Evolutionary conservation across 495 filamentous ascomycete genomes (phyloP).

Genomic region (Xylaria flabelliformis): DNA sequence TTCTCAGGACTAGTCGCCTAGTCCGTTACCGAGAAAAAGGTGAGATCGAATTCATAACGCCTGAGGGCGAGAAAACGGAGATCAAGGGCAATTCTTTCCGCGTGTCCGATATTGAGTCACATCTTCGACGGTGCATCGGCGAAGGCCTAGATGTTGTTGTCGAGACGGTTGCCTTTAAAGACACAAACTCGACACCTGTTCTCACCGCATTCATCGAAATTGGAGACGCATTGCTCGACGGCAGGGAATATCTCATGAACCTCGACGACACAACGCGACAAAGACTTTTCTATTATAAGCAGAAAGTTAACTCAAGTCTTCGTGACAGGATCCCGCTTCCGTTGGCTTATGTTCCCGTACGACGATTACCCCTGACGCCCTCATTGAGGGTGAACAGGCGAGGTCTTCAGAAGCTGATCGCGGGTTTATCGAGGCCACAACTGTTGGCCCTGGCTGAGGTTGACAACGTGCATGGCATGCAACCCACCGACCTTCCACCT

Average conservation of each 20-base stretch:
- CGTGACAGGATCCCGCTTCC: constrained; percentile 47
- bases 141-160: constrained; percentile 52
- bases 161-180: constrained; percentile 52
- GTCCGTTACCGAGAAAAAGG: constrained; percentile 53
- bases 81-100: constrained; percentile 43
- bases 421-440: constrained; percentile 46
- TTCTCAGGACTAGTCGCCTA: constrained; percentile 52
- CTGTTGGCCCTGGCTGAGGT: constrained; percentile 44
- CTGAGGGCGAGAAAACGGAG: constrained; percentile 39
- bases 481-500: constrained; percentile 46
- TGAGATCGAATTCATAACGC: constrained; percentile 52
- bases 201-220: constrained; percentile 55
- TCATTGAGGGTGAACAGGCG: constrained; percentile 51
- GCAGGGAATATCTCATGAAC: constrained; percentile 40
- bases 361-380: constrained; percentile 49
- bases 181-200: constrained; percentile 41
- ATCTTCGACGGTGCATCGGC: constrained; percentile 53
- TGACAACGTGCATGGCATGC: constrained; percentile 43
- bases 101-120: constrained; percentile 50
- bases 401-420: constrained; percentile 49
- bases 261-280: constrained; percentile 44
- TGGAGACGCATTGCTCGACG: constrained; percentile 45
- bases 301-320: constrained; percentile 46
- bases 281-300: constrained; percentile 47
- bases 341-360: constrained; percentile 51